phyloP scores from a whole-genome alignment of 148 eudicot species.

The Rhododendron griersonianum region DNA sequence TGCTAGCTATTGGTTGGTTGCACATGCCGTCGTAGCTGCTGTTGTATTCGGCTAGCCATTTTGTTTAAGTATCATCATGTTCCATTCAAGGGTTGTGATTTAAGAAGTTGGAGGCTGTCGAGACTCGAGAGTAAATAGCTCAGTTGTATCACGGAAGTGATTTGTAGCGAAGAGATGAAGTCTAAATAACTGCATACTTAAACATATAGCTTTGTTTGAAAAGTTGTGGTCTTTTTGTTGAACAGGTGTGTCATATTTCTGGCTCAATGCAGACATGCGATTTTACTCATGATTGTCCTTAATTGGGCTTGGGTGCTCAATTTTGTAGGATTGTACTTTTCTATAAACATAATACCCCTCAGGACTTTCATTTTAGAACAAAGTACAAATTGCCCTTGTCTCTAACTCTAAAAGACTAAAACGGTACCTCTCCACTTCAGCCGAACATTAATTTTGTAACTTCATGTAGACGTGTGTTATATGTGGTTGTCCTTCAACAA shows the following conservation, averaged over 20 bases:
- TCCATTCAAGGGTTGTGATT: neutral
- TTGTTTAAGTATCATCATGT: neutral
- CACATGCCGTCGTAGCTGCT: neutral
- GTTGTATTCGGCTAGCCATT: neutral
- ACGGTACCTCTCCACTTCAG: neutral
- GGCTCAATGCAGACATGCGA: neutral
- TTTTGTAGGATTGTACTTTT: neutral
- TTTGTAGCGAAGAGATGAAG: neutral
- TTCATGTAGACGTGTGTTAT: neutral
- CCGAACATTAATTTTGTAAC: neutral
- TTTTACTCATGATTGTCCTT: neutral
- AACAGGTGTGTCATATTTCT: neutral
- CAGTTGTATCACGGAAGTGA: neutral
- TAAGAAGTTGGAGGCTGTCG: neutral
- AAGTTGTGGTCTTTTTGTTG: neutral
- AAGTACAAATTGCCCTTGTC: neutral
- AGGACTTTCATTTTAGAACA: neutral
- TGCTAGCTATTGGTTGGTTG: neutral
- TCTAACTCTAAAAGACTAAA: neutral
- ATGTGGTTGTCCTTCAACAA: neutral
- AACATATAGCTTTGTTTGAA: neutral
- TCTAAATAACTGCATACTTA: neutral
- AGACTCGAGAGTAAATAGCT: neutral
- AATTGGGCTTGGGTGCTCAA: neutral
- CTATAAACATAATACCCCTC: neutral